Percentiles rank a stretch among this genome's conserved stretches.
phyloP scores from a whole-genome alignment of 495 filamentous ascomycete species.

The Lasiosphaeria hispida region DNA sequence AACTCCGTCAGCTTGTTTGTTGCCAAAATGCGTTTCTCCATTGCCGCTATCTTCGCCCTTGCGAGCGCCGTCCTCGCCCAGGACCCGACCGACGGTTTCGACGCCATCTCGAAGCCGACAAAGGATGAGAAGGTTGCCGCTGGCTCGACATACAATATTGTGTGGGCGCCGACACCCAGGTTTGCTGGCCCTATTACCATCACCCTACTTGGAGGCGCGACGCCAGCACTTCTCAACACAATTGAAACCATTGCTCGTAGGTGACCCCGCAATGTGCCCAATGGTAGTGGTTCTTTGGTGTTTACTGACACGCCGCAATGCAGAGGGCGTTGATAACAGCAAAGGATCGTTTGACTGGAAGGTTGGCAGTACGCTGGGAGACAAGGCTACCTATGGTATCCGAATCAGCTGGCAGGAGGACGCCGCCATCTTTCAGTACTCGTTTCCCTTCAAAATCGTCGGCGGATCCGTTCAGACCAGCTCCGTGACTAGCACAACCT shows the following conservation, averaged over 20 bases:
- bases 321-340: constrained; percentile 32
- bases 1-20: neutral
- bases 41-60: constrained; percentile 44
- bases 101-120: constrained; percentile 37
- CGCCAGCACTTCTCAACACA: constrained; percentile 24
- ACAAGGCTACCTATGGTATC: constrained; percentile 43
- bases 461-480: constrained; percentile 15
- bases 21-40: constrained; percentile 45
- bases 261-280: constrained; percentile 18
- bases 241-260: constrained; percentile 39
- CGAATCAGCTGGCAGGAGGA: constrained; percentile 38
- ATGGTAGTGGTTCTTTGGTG: neutral
- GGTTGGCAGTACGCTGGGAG: constrained; percentile 38
- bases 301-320: constrained; percentile 15
- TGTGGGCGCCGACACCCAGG: constrained; percentile 28
- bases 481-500: neutral
- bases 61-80: constrained; percentile 42
- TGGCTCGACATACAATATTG: constrained; percentile 37
- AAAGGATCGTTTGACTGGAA: constrained; percentile 36
- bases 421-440: constrained; percentile 46
- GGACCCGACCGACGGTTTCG: constrained; percentile 41
- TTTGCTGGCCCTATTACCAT: constrained; percentile 37
- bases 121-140: constrained; percentile 36
- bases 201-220: constrained; percentile 40
- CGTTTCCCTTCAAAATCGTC: constrained; percentile 48